These are phyloP conservation scores for Phytophthora fragariae DNA, from an alignment of 352 stramenopile genomes.

Conservation along the genomic window DNA sequence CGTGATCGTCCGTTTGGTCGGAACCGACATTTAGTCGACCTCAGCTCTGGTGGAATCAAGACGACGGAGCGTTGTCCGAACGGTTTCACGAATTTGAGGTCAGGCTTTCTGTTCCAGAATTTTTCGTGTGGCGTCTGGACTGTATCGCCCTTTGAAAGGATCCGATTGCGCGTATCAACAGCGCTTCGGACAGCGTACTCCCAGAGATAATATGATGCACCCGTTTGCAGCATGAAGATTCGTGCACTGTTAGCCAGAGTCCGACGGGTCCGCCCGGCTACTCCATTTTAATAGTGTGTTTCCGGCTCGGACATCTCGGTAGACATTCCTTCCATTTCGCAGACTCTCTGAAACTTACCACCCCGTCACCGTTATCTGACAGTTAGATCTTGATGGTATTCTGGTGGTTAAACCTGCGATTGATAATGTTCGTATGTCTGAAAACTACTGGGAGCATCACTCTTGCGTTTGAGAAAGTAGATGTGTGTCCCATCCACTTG, in stretches of 20 bases:
- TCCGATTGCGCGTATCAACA: background rate
- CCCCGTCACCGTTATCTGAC: conserved; percentile 14
- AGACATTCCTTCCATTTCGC: no score
- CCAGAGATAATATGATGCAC: no score
- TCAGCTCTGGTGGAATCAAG: background rate
- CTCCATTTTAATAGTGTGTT: no score
- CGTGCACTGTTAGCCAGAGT: no score
- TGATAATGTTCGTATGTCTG: conserved; percentile 5
- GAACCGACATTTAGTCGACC: conserved; percentile 1
- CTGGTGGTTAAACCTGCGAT: background rate
- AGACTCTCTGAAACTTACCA: no score
- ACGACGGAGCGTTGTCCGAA: conserved; percentile 21
- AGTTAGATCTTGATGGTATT: conserved; percentile 2
- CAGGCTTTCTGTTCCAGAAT: conserved; percentile 15
- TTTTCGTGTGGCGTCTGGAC: conserved; percentile 2
- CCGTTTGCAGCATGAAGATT: no score
- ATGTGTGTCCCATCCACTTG: conserved; percentile 21
- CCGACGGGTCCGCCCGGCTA: no score
- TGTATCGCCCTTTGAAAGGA: background rate
- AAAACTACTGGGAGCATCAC: conserved; percentile 1
- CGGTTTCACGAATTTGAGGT: conserved; percentile 9
- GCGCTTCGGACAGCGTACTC: no score
- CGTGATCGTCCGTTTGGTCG: conserved; percentile 10
- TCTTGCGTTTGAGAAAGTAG: conserved; percentile 18
- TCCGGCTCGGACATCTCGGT: no score